Evolutionary conservation across 1,139 yeast species (phyloP), one percentile per base, ranked within the genome.

Genomic region (Debaryomyces subglobosus): DNA sequence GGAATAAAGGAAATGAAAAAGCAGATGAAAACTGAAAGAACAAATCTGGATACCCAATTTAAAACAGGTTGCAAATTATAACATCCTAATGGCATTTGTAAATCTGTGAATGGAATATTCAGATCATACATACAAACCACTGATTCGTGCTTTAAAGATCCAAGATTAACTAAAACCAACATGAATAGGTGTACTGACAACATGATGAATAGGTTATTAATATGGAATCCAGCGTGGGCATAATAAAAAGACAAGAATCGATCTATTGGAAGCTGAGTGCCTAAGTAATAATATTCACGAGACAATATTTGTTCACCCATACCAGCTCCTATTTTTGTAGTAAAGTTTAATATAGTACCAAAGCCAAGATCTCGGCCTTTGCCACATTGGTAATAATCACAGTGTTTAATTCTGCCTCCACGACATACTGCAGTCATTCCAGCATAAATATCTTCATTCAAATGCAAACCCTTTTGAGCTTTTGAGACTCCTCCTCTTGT

Each of bases 221-320:
- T 64, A 53, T 80, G 84, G 50, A 79, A 80, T 0, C 85, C 85
- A 1, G 82, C 79, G 56, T 79, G 84, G 0, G 84, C 84, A 61
- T 78, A 79, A 53, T 75, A 79, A 55, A 79, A 78, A 0, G 83
- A 78, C 32, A 79, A 63, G 56, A 79, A 77, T 46, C 84, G 59
- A 55, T 79, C 83, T 39, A 79, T 60, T 1, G 82, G 82, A 24
- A 79, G 59, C 40, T 72, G 78, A 1, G 80, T 66, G 5, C 83
- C 78, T 35, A 79, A 58, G 49, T 77, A 77, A 53, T 73, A 79
- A 55, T 78, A 80, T 52, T 79, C 84, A 49, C 84, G 62, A 0
- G 83, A 78, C 9, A 79, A 66, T 68, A 78, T 74, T 54, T 79
- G 84, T 55, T 79, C 84, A 3, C 83, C 82, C 84, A 79, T 79